phyloP scores from a whole-genome alignment of 73 alveolate genomes.

The Paramecium primaurelia region DNA sequence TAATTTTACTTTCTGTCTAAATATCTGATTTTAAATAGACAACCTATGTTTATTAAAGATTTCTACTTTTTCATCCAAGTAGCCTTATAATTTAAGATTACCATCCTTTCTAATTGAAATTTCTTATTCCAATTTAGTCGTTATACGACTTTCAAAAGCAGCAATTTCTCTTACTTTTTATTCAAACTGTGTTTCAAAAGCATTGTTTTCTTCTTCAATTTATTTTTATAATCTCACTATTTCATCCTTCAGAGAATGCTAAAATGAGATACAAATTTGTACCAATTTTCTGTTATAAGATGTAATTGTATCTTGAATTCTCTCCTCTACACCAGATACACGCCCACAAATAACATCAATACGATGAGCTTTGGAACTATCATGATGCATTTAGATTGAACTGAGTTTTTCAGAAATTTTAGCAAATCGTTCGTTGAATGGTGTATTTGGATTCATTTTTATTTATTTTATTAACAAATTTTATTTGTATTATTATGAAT shows the following conservation, averaged over 20 bases:
- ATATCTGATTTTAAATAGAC: slow-evolving; percentile 56
- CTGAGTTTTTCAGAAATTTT: slow-evolving; percentile 57
- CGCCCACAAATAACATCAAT: slow-evolving; percentile 55
- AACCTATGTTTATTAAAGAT: neutral
- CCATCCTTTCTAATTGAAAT: slow-evolving; percentile 62
- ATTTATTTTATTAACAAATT: slow-evolving; percentile 45
- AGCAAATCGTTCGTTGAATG: slow-evolving; percentile 63
- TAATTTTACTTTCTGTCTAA: slow-evolving; percentile 58
- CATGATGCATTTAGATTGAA: slow-evolving; percentile 44
- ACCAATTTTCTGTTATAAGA: slow-evolving; percentile 45
- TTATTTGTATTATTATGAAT: slow-evolving; percentile 22
- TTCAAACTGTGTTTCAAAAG: slow-evolving; percentile 53
- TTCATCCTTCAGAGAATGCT: slow-evolving; percentile 58
- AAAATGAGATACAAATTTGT: neutral
- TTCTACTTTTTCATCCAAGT: slow-evolving; percentile 54
- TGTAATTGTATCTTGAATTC: slow-evolving; percentile 42
- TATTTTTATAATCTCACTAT: slow-evolving; percentile 42
- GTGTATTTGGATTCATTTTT: slow-evolving; percentile 55
- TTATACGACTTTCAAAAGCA: slow-evolving; percentile 59
- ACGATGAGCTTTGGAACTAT: slow-evolving; percentile 58
- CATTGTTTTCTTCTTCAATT: slow-evolving; percentile 54
- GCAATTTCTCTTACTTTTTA: slow-evolving; percentile 52
- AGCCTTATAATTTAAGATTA: slow-evolving; percentile 33
- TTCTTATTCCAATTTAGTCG: slow-evolving; percentile 57
- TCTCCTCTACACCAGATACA: slow-evolving; percentile 49